These are phyloP conservation scores for Cucumis melo DNA, from an alignment of 306 rosid genomes.

Conservation along the genomic window DNA sequence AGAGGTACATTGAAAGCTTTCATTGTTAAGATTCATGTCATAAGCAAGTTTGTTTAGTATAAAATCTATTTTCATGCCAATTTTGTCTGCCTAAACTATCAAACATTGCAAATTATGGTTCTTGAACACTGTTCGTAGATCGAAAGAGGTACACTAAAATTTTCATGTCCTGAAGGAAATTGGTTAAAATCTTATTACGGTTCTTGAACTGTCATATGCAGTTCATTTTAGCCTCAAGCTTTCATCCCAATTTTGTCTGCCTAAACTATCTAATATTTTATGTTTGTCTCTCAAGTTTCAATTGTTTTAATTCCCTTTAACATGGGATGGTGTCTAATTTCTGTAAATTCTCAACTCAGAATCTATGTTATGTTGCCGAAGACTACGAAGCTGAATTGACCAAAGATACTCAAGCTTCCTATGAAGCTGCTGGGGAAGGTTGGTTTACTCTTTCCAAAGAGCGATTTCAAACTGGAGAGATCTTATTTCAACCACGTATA, in stretches of 20 bases:
- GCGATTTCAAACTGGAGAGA: slow-evolving; percentile 81
- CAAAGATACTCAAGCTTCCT: slow-evolving; percentile 59
- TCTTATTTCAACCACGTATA: slow-evolving; percentile 72
- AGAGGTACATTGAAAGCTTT: slow-evolving; percentile 47
- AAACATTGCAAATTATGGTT: too few relatives aligned
- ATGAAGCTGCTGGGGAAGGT: slow-evolving; percentile 51
- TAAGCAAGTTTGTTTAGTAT: neutral
- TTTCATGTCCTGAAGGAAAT: neutral
- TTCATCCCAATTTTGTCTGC: neutral
- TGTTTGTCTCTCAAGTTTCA: neutral
- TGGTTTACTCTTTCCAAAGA: slow-evolving; percentile 70
- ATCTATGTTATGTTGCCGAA: slow-evolving; percentile 69
- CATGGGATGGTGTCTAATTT: neutral
- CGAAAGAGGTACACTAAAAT: too few relatives aligned
- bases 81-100: neutral
- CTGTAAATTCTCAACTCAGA: slow-evolving; percentile 28
- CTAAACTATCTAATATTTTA: neutral
- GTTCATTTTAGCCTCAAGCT: neutral
- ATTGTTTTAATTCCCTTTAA: neutral
- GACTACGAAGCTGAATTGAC: slow-evolving; percentile 78
- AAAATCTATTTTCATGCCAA: neutral
- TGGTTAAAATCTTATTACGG: neutral
- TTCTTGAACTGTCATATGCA: neutral
- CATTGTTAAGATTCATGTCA: neutral
- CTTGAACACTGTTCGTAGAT: too few relatives aligned